These are phyloP conservation scores for Escallonia herrerae DNA, from an alignment of 129 eudicot genomes.

Conservation along the genomic window DNA sequence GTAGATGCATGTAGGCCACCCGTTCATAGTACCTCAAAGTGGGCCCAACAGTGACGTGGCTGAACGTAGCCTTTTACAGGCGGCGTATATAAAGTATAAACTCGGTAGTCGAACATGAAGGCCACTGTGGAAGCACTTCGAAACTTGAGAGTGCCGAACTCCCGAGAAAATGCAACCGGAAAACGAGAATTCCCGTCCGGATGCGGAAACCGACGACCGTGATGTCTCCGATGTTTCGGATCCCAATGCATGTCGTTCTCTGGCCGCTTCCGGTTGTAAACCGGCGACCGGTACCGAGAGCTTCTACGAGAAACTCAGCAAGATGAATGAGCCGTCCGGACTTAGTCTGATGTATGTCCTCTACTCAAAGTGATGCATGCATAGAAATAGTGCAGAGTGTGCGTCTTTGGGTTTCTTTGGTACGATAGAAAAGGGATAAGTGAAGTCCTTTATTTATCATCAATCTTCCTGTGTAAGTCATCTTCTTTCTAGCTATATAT, in stretches of 20 bases:
- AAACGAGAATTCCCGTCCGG: not conserved
- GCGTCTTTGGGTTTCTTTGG: not conserved
- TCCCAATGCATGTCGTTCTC: conserved; percentile 2
- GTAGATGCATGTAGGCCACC: conserved; percentile 8
- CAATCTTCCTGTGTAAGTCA: not conserved
- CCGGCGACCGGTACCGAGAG: conserved; percentile 4
- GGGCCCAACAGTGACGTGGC: conserved; percentile 12
- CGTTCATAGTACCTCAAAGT: not conserved
- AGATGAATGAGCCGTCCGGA: conserved; percentile 44
- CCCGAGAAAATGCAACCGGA: conserved; percentile 10
- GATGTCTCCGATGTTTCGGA: not conserved
- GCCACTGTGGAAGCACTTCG: not conserved
- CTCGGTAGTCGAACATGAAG: not conserved
- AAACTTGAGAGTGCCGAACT: too few species aligned
- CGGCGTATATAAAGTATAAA: not conserved
- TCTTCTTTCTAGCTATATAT: too few species aligned
- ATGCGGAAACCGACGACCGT: not conserved
- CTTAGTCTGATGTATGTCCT: conserved; percentile 45
- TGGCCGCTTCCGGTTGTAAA: not conserved
- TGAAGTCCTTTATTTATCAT: not conserved
- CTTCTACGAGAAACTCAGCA: conserved; percentile 48
- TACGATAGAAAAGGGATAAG: not conserved
- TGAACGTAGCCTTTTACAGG: not conserved
- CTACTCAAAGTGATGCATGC: not conserved
- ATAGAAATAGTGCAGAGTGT: not conserved